Evolutionary conservation across 2,329 filamentous ascomycete species (phyloP).

Genomic region (Cladosporium sp.): DNA sequence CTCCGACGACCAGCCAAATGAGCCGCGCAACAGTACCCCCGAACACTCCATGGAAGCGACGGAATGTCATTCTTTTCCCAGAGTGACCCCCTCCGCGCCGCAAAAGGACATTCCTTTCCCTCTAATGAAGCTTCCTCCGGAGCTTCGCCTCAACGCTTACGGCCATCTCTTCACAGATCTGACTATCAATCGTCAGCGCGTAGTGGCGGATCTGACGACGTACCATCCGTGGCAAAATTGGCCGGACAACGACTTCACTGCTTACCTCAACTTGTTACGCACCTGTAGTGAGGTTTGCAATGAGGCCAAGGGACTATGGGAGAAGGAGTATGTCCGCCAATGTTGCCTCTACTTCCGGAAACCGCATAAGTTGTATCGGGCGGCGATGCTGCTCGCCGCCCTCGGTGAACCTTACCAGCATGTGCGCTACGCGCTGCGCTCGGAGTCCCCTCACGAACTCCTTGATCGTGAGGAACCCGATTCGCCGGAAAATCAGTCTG

Average conservation of each 20-base stretch:
- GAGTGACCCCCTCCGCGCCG: background rate
- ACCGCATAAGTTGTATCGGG: no score
- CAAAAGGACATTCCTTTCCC: background rate
- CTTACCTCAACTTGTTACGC: background rate
- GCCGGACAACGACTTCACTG: background rate
- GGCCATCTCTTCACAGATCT: background rate
- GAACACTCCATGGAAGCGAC: background rate
- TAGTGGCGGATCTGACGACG: background rate
- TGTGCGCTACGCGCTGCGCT: background rate
- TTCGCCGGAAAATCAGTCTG: background rate
- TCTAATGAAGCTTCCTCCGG: slow-evolving; percentile 7
- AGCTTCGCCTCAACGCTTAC: slow-evolving; percentile 10
- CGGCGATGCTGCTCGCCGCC: no score
- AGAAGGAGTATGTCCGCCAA: background rate
- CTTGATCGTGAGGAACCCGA: no score
- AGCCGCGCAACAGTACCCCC: no score
- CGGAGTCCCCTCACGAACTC: no score
- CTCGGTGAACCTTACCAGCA: background rate
- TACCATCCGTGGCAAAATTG: background rate
- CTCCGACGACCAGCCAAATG: no score
- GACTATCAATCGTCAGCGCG: background rate
- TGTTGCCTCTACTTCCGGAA: slow-evolving; percentile 1
- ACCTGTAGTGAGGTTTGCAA: background rate
- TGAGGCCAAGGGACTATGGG: background rate
- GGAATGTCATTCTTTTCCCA: background rate